Base-by-base conservation (phyloP, 257 asterid species). In the Solanum pimpinellifolium region DNA sequence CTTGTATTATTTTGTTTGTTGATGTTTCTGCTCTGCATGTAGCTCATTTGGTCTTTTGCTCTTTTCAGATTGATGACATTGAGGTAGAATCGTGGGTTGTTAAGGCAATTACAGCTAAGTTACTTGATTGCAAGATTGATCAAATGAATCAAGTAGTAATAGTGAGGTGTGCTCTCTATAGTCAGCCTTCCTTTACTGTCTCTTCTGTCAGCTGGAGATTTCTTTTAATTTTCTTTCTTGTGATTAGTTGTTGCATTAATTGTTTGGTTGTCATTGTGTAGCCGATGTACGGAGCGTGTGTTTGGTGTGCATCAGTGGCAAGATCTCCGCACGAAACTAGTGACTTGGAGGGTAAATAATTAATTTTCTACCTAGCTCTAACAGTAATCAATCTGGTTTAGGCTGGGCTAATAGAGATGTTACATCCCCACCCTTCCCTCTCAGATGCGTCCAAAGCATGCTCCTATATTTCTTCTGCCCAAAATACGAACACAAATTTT, bases 61-160 rank as follows among this genome's bases (percentile, higher is more conserved):
- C 74, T 83, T 80, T 62, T 83, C 91, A 97, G 99, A 95, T 97
- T 56, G 97, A 94, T 56, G 98, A 92, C 77, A 86, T 59, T 89
- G 98, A 95, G 89, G 96, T 97, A 85, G 99, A 97, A 90, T 73
- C 88, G 27, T 97, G 99, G 99, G 90, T 97, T 88, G 96, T 96
- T 82, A 97, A 95, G 93, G 99, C 99, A 75, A 94, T 96, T 86
- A 93, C 98, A 11, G 94, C 94, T 31, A 96, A 96, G 93, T 91
- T 96, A 81, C 78, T 97, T 42, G 98, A 93, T 88, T 95, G 99
- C 90, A 96, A 94, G 93, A 96, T 97, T 46, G 99, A 96, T 90
- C 99, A 97, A 85, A 93, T 96, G 94, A 96, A 97, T 86, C 92
- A 94, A 92, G 92, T 91, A 37, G 92, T 96, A 86, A 89, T 92